phyloP scores from a whole-genome alignment of 148 eudicot genomes.

The Hydrangea macrophylla region DNA sequence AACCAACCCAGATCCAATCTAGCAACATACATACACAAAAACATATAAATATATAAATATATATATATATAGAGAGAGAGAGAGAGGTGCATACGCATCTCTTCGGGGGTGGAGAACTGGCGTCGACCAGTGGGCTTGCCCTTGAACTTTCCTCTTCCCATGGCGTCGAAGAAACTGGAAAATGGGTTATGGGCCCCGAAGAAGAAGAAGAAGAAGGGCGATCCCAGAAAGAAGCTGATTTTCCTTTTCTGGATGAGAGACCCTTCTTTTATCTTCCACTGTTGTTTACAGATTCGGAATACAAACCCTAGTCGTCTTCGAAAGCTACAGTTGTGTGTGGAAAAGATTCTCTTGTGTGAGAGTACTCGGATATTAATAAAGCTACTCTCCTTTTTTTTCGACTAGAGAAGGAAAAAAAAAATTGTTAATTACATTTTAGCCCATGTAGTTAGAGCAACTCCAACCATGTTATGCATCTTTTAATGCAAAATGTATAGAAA shows the following conservation, averaged over 20 bases:
- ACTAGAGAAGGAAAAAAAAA: no score
- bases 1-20: not conserved
- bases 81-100: slow-evolving; percentile 26
- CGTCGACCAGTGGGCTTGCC: slow-evolving; percentile 47
- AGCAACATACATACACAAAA: not conserved
- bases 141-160: slow-evolving; percentile 38
- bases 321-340: not conserved
- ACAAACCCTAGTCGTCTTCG: not conserved
- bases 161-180: not conserved
- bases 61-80: not conserved
- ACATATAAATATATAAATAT: not conserved
- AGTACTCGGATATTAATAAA: not conserved
- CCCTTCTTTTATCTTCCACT: not conserved
- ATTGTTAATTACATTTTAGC: no score
- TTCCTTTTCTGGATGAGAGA: not conserved
- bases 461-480: no score
- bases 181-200: no score
- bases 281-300: not conserved
- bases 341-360: not conserved
- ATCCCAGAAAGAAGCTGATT: not conserved
- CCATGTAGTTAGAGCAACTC: no score
- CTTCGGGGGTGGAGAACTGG: slow-evolving; percentile 40
- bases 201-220: not conserved
- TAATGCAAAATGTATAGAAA: no score
- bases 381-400: not conserved